Percentiles rank a stretch among this genome's conserved stretches.
Conservation (phyloP, 768 basidiomycete genomes). For the Leccinum subtestaceum region DNA sequence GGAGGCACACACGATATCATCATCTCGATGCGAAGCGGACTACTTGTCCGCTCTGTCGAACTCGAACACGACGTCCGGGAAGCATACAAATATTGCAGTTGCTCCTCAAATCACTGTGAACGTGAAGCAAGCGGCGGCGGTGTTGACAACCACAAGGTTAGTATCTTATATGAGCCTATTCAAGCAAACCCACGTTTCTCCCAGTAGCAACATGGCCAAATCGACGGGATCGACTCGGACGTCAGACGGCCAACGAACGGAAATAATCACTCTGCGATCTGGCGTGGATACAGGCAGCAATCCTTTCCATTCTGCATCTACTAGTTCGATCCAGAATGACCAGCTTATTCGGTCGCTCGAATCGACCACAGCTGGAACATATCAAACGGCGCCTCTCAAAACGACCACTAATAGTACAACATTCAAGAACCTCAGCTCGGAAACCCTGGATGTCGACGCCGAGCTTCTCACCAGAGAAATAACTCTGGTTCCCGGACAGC, state of each 20-base stretch:
- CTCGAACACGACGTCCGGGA: not conserved
- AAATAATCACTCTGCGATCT: not conserved
- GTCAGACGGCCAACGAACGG: not conserved
- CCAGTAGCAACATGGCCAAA: not conserved
- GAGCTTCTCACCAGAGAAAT: not conserved
- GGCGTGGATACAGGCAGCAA: not conserved
- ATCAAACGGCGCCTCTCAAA: not conserved
- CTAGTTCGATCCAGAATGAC: not conserved
- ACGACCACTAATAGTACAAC: not conserved
- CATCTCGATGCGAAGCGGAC: not conserved
- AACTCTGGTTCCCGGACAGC: not conserved
- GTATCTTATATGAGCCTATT: not conserved
- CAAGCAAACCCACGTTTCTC: not conserved
- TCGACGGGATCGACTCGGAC: not conserved
- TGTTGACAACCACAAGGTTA: not conserved
- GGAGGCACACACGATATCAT: not conserved
- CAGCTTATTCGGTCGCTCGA: not conserved
- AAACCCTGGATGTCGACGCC: not conserved
- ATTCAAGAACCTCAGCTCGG: not conserved
- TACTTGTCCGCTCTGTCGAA: not conserved
- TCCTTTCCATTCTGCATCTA: not conserved
- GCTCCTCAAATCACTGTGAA: slow-evolving; percentile 4
- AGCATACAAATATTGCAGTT: not conserved
- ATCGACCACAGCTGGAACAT: not conserved
- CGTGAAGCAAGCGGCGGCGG: not conserved